Evolutionary conservation across 1,284 basidiomycete species (phyloP).

Genomic region (Bondarzewia mesenterica): DNA sequence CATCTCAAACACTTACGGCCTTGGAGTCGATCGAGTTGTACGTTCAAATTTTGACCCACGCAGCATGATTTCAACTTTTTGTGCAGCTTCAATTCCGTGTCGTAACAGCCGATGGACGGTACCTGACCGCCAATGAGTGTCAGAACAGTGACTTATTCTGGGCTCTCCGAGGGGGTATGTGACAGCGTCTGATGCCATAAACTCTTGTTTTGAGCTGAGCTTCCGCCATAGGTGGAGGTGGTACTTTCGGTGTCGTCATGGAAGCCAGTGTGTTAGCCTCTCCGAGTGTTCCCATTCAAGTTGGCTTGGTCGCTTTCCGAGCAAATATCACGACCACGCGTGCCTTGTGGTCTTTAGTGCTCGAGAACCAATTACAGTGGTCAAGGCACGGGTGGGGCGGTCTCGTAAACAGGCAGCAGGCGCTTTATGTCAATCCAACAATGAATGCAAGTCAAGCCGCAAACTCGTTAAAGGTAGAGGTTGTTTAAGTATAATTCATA

Average conservation of each 20-base stretch:
- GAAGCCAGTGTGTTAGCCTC: constrained; percentile 8
- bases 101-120: constrained; percentile 24
- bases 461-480: constrained; percentile 30
- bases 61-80: neutral
- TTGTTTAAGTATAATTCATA: no score
- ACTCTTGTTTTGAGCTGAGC: no score
- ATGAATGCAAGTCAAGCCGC: constrained; percentile 23
- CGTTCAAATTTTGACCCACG: neutral
- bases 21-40: constrained; percentile 19
- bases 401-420: constrained; percentile 9
- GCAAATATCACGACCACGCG: neutral
- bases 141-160: constrained; percentile 29
- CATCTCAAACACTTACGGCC: constrained; percentile 14
- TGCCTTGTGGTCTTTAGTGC: constrained; percentile 3
- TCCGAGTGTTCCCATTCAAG: constrained; percentile 4
- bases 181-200: neutral
- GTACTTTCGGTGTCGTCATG: constrained; percentile 15
- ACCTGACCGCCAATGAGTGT: constrained; percentile 23
- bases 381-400: constrained; percentile 16
- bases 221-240: constrained; percentile 20
- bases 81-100: constrained; percentile 17
- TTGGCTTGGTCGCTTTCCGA: neutral
- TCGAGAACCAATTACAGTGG: constrained; percentile 11
- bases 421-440: constrained; percentile 16
- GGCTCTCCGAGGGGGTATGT: constrained; percentile 15